phyloP scores from a whole-genome alignment of 106 monocot species.

The Cymbidium sinense region DNA sequence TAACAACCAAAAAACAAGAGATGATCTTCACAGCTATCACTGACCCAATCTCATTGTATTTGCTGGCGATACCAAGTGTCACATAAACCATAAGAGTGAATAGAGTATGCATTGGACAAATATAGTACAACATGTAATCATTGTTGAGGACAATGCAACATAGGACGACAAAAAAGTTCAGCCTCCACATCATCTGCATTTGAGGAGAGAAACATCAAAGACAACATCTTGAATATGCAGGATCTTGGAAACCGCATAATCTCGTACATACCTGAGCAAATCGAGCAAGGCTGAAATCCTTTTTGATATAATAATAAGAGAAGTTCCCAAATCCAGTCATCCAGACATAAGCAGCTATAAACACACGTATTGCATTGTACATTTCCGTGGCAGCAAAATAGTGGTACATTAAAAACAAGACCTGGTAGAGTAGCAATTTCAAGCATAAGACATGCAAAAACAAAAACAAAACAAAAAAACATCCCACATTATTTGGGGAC shows the following conservation, averaged over 20 bases:
- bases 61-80: constrained; percentile 76
- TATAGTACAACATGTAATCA: constrained; percentile 93
- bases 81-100: constrained; percentile 98
- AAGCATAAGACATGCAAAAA: constrained; percentile 3
- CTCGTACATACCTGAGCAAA: constrained; percentile 71
- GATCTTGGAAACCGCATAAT: background rate
- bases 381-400: constrained; percentile 94
- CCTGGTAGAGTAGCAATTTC: constrained; percentile 32
- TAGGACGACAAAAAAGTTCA: constrained; percentile 86
- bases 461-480: background rate
- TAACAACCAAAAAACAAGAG: constrained; percentile 71
- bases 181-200: constrained; percentile 95
- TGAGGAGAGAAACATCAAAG: background rate
- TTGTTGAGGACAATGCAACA: constrained; percentile 93
- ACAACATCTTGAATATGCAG: background rate
- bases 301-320: constrained; percentile 92
- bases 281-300: constrained; percentile 89
- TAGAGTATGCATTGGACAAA: constrained; percentile 99
- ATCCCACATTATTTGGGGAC: background rate
- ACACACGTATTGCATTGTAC: constrained; percentile 95
- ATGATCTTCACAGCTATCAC: constrained; percentile 75
- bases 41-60: constrained; percentile 68
- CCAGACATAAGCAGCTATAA: constrained; percentile 99
- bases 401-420: constrained; percentile 97
- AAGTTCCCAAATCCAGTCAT: constrained; percentile 99